These are phyloP conservation scores for Trametes cinnabarina DNA, from an alignment of 768 basidiomycete genomes.

Conservation along the genomic window DNA sequence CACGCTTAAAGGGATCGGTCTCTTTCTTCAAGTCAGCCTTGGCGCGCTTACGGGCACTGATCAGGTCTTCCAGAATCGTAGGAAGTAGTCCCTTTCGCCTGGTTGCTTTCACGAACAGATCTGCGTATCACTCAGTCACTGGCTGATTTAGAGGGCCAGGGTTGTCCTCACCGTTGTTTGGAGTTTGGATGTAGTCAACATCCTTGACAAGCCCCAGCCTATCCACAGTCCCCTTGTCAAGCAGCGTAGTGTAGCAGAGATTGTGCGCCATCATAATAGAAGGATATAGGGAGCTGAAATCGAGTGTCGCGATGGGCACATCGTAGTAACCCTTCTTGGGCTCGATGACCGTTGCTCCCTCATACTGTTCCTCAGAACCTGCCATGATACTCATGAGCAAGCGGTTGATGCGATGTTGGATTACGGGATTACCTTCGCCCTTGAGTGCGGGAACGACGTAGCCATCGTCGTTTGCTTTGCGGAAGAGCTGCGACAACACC, in stretches of 20 bases:
- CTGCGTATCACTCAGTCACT: slow-evolving; percentile 39
- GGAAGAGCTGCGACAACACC: slow-evolving; percentile 92
- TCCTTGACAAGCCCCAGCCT: slow-evolving; percentile 76
- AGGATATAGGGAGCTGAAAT: slow-evolving; percentile 98
- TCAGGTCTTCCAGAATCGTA: slow-evolving; percentile 88
- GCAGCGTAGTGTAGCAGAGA: slow-evolving; percentile 94
- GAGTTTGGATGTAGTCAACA: slow-evolving; percentile 90
- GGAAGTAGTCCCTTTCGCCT: slow-evolving; percentile 88
- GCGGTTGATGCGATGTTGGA: not conserved
- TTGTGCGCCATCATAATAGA: slow-evolving; percentile 99
- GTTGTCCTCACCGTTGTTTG: slow-evolving; percentile 74
- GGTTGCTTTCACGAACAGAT: slow-evolving; percentile 74
- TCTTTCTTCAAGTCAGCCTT: slow-evolving; percentile 96
- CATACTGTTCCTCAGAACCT: slow-evolving; percentile 96
- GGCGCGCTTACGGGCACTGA: slow-evolving; percentile 89
- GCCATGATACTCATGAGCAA: not conserved
- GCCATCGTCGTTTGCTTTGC: slow-evolving; percentile 87
- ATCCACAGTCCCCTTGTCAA: slow-evolving; percentile 78
- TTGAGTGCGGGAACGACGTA: slow-evolving; percentile 87
- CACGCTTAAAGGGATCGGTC: slow-evolving; percentile 94
- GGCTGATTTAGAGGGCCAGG: no score
- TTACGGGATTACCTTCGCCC: slow-evolving; percentile 61
- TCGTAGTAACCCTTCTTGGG: slow-evolving; percentile 96
- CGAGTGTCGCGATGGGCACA: slow-evolving; percentile 93
- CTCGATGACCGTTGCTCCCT: slow-evolving; percentile 98